Conservation (phyloP, 2,329 filamentous ascomycete species). For the Aspergillus caelatus region DNA sequence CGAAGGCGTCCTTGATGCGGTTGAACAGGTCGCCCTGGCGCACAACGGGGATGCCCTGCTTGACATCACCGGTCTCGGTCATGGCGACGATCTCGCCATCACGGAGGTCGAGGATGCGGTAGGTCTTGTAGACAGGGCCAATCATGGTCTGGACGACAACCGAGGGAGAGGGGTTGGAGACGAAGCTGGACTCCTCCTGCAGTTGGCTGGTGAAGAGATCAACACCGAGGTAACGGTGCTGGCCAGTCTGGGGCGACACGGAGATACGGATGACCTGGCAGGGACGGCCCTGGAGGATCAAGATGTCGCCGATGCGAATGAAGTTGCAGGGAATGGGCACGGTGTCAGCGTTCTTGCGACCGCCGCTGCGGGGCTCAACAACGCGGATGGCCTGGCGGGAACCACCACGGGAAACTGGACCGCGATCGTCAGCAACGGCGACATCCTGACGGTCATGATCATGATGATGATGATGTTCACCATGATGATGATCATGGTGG, state of each 20-base stretch:
- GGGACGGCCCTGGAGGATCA: constrained; percentile 97
- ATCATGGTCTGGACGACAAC: constrained; percentile 99
- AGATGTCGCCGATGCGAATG: constrained; percentile 97
- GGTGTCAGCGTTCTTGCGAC: constrained; percentile 66
- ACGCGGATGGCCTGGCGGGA: constrained; percentile 51
- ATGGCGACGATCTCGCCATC: constrained; percentile 87
- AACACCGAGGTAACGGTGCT: constrained; percentile 99
- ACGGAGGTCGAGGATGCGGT: constrained; percentile 97
- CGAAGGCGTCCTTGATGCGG: constrained; percentile 81
- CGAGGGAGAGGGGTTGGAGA: constrained; percentile 94
- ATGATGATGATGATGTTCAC: constrained; percentile 13
- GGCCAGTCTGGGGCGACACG: constrained; percentile 93
- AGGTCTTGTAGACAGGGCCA: constrained; percentile 99
- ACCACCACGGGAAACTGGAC: constrained; percentile 48
- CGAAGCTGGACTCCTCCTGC: constrained; percentile 96
- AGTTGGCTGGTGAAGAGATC: constrained; percentile 99
- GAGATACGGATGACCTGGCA: constrained; percentile 99
- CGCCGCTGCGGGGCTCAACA: constrained; percentile 52
- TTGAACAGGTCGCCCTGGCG: constrained; percentile 89
- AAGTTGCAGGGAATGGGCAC: constrained; percentile 99
- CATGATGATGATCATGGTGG: constrained; percentile 36
- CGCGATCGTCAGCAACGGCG: constrained; percentile 45
- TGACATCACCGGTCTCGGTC: constrained; percentile 98
- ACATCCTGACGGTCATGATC: constrained; percentile 46
- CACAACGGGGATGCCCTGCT: constrained; percentile 90